Conservation (phyloP, 1,139 yeast genomes). For the Candida sp. region DNA sequence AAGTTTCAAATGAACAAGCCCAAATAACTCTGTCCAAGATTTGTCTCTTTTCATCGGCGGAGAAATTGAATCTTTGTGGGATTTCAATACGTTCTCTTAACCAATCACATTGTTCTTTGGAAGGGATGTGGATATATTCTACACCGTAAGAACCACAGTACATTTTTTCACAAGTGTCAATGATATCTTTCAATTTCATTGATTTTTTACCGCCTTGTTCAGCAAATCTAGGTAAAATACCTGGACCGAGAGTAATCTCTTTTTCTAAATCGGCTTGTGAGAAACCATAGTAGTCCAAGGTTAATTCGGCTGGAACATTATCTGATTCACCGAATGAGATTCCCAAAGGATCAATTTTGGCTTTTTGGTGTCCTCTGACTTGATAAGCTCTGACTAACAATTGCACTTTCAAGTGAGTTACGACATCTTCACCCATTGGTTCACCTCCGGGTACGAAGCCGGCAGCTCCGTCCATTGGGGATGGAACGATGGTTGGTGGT, state of each 20-base stretch:
- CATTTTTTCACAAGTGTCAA: constrained; percentile 73
- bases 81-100: constrained; percentile 94
- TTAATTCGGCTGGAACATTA: constrained; percentile 75
- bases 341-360: constrained; percentile 91
- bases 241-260: constrained; percentile 92
- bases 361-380: constrained; percentile 97
- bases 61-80: constrained; percentile 81
- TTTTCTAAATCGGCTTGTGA: constrained; percentile 79
- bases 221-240: constrained; percentile 92
- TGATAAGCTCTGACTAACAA: constrained; percentile 97
- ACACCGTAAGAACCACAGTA: constrained; percentile 91
- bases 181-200: constrained; percentile 73
- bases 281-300: constrained; percentile 89
- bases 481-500: constrained; percentile 84
- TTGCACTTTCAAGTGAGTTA: constrained; percentile 92
- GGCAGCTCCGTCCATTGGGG: constrained; percentile 72
- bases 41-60: constrained; percentile 90
- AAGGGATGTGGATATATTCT: constrained; percentile 96
- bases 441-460: constrained; percentile 48
- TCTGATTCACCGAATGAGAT: constrained; percentile 76
- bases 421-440: constrained; percentile 57
- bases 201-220: constrained; percentile 55
- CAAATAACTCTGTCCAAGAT: constrained; percentile 95
- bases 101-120: constrained; percentile 97
- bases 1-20: constrained; percentile 92